Evolutionary conservation across 768 basidiomycete genomes (phyloP), one percentile per base, ranked within the genome.

Genomic region (Clitopilus hobsonii): DNA sequence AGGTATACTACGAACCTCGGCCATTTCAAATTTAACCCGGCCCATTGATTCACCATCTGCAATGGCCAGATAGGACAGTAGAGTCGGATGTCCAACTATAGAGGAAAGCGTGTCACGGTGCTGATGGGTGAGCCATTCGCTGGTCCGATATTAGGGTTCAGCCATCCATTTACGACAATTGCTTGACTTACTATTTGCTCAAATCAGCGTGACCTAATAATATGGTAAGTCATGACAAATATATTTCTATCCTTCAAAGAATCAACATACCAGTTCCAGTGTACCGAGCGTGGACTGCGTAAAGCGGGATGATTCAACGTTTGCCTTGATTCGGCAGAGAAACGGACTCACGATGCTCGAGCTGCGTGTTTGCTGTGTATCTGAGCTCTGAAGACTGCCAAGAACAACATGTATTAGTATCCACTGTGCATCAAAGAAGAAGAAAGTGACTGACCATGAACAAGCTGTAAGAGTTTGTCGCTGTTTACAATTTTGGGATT

Each of bases 81-180:
- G 73, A 0, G 91, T 80, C 3, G 93, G 82, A 68, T 99, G 97
- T 1, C 96, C 94, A 45, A 94, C 85, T 58, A 98, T 94, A 7
- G 95, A 89, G 22, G 95, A 76, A 57, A 92, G 74, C n/a, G 94
- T 95, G 69, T 98, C 96, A 38, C 96, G 86, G 73, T 98, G 95
- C 66, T 98, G 96, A 71, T 98, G 93, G 6, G 94, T 97, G 47
- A 96, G 71, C 96, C 96, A 98, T 67, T 98, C 96, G 71, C 96
- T 98, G 32, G 52, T 20, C 29, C 38, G 26, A 51, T 30, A 60
- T 64, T 45, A 45, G 41, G 18, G 41, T 59, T 61, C 61, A 10
- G 54, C 49, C 50, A 29, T 53, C 49, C 38, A 38, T 27, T 28
- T 47, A 58, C 23, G 38, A 48, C 54, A 38, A 49, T 49, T 54